phyloP scores from a whole-genome alignment of 805 yeast species.

The Candida silvatica region DNA sequence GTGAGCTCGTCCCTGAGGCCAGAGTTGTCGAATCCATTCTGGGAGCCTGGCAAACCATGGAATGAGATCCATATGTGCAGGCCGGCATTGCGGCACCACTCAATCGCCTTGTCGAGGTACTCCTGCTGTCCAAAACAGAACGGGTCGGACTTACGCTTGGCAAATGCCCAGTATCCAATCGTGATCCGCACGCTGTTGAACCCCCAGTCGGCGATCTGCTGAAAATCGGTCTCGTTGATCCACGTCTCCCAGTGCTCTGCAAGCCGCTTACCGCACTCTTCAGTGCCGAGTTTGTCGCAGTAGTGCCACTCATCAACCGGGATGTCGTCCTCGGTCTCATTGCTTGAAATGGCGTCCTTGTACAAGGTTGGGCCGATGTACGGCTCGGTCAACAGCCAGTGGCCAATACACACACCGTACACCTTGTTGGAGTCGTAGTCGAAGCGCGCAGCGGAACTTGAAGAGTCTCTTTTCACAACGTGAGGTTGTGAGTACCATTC shows the following conservation, averaged over 20 bases:
- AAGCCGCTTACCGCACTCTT: constrained; percentile 42
- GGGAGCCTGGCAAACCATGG: constrained; percentile 97
- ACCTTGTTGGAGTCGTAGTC: constrained; percentile 20
- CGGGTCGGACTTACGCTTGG: constrained; percentile 57
- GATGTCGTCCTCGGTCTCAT: constrained; percentile 23
- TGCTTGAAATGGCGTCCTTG: constrained; percentile 19
- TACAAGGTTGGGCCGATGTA: constrained; percentile 61
- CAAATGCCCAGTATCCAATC: constrained; percentile 91
- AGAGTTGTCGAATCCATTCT: constrained; percentile 92
- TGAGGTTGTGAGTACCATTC: no score
- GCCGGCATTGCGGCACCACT: constrained; percentile 57
- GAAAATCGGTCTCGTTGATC: constrained; percentile 67
- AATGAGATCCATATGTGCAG: constrained; percentile 84
- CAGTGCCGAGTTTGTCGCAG: constrained; percentile 50
- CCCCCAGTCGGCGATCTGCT: constrained; percentile 49
- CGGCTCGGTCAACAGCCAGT: constrained; percentile 69
- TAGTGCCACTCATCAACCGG: constrained; percentile 84
- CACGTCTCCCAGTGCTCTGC: constrained; percentile 72
- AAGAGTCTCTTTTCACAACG: no score
- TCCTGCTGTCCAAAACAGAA: constrained; percentile 75
- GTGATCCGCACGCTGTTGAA: constrained; percentile 86
- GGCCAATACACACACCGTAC: constrained; percentile 52
- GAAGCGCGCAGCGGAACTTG: no score
- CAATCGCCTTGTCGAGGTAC: constrained; percentile 68
- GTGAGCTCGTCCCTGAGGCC: constrained; percentile 60